Conservation (phyloP, 192 early-diverging fungal genomes). For the Entophlyctis luteolus region DNA sequence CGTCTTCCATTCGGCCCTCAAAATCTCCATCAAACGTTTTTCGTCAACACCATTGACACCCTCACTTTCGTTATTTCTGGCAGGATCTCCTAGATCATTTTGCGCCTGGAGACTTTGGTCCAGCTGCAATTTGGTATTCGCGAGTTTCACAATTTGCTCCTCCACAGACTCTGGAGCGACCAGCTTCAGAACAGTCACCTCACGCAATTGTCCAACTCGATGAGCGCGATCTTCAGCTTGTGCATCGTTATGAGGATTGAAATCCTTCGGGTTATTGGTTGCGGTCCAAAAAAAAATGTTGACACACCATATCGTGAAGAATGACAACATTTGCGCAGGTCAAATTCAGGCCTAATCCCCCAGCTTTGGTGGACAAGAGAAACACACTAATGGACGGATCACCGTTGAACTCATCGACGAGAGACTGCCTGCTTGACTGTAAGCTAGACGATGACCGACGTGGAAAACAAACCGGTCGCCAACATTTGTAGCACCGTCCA, state of each 20-base stretch:
- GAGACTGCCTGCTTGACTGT: slow-evolving; percentile 31
- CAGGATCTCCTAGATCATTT: neutral
- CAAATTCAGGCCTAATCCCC: slow-evolving; percentile 95
- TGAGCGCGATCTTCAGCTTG: slow-evolving; percentile 80
- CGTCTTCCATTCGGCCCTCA: slow-evolving; percentile 15
- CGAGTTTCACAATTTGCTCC: slow-evolving; percentile 59
- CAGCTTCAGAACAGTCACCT: slow-evolving; percentile 72
- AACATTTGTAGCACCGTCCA: slow-evolving; percentile 36
- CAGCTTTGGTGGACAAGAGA: slow-evolving; percentile 92
- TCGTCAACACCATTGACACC: neutral
- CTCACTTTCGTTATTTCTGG: too few species aligned
- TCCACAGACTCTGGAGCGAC: slow-evolving; percentile 68
- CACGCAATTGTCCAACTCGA: slow-evolving; percentile 77
- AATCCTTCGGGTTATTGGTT: slow-evolving; percentile 57
- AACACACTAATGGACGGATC: slow-evolving; percentile 64
- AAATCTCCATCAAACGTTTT: slow-evolving; percentile 20
- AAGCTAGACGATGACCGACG: neutral
- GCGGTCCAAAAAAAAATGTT: neutral
- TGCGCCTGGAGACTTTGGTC: slow-evolving; percentile 44
- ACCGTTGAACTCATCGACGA: slow-evolving; percentile 77
- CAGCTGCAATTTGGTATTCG: slow-evolving; percentile 59
- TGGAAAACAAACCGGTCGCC: slow-evolving; percentile 24
- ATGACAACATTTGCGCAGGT: slow-evolving; percentile 93
- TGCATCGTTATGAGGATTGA: slow-evolving; percentile 74
- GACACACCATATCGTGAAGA: slow-evolving; percentile 62